Conservation (phyloP, 2,329 filamentous ascomycete species). For the Ophiostoma populinum region DNA sequence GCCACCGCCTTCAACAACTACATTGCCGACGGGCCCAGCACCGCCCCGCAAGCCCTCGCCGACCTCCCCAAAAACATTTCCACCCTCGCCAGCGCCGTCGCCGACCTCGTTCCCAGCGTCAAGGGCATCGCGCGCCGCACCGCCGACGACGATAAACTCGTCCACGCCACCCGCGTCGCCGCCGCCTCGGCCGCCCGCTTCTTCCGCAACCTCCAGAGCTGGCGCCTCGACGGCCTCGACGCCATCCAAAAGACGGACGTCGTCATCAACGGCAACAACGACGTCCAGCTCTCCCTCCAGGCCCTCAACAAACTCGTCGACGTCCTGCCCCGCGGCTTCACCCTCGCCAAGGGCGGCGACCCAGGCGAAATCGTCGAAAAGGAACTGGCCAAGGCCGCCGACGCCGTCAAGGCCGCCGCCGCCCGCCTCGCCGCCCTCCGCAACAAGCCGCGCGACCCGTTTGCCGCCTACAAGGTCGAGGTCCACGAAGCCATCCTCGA, state of each 20-base stretch:
- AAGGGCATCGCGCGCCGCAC: slow-evolving; percentile 89
- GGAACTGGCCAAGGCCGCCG: slow-evolving; percentile 83
- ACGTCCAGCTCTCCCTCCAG: slow-evolving; percentile 87
- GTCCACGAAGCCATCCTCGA: slow-evolving; percentile 93
- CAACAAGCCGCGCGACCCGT: slow-evolving; percentile 92
- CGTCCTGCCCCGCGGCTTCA: slow-evolving; percentile 76
- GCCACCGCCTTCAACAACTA: slow-evolving; percentile 97
- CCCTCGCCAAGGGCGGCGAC: slow-evolving; percentile 66
- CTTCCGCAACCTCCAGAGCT: slow-evolving; percentile 87
- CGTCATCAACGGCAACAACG: slow-evolving; percentile 92
- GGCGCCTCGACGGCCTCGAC: slow-evolving; percentile 80
- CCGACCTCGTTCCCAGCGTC: slow-evolving; percentile 88
- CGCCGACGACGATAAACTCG: slow-evolving; percentile 87
- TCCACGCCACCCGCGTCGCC: slow-evolving; percentile 66
- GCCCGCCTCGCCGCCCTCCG: slow-evolving; percentile 78
- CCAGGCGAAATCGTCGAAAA: slow-evolving; percentile 83
- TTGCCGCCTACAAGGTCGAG: slow-evolving; percentile 88
- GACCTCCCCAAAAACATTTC: slow-evolving; percentile 90
- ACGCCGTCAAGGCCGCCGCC: slow-evolving; percentile 84
- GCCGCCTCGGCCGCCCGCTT: slow-evolving; percentile 82
- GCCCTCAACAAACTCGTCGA: slow-evolving; percentile 88
- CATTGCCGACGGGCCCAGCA: slow-evolving; percentile 88
- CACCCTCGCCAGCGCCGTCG: slow-evolving; percentile 74
- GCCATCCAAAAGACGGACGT: slow-evolving; percentile 88
- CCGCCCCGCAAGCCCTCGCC: slow-evolving; percentile 29